Base-by-base conservation (phyloP, 768 basidiomycete genomes). In the Pleurotus eryngii region DNA sequence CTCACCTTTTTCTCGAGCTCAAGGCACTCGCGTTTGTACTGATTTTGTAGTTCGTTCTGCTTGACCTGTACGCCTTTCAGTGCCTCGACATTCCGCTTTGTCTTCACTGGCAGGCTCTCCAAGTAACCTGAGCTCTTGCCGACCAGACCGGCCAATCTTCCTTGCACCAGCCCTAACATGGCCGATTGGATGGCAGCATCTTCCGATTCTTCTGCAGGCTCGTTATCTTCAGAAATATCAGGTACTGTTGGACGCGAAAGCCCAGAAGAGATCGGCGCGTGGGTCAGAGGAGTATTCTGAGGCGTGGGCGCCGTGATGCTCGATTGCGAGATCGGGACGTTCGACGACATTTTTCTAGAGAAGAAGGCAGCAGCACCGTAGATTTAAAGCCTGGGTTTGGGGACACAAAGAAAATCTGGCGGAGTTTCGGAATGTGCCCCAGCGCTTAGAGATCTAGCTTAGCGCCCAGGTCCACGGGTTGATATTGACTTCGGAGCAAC, bases 51-150 rank as follows among this genome's bases (percentile, higher is more conserved):
- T 64, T 92, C 88, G 63, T 87, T 85, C 72, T 97, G 94, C 76
- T 93, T 87, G 64, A 85, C 85, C 73, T 98, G 96, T 45, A 99
- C 81, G 53, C 95, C 96, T 72, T 97, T 96, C 68, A 99, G 79
- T 14, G 86, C 96, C 74, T 95, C 91, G 64, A 99, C 75, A 65
- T 86, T 90, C 72, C 85, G 78, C 75, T 90, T 90, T 66, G 95
- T 85, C 45, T 88, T 84, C 46, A 80, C 73, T 9, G 95, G 90
- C 50, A 98, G 82, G 65, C 78, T 80, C 76, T 98, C 94, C 76
- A 99, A 84, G 76, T 99, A 99, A 12, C 95, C 95, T 12, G 92
- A 95, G 68, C 92, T 92, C 72, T 86, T 87, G 49, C 96, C 96
- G 61, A 98, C 76, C 38, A 99, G 86, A 64, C 79, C 80, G 37